A percentile compares a stretch with the other conserved stretches of the same genome.
These are phyloP conservation scores for Colletotrichum costaricense DNA, from an alignment of 2,329 filamentous ascomycete species.

Conservation along the genomic window DNA sequence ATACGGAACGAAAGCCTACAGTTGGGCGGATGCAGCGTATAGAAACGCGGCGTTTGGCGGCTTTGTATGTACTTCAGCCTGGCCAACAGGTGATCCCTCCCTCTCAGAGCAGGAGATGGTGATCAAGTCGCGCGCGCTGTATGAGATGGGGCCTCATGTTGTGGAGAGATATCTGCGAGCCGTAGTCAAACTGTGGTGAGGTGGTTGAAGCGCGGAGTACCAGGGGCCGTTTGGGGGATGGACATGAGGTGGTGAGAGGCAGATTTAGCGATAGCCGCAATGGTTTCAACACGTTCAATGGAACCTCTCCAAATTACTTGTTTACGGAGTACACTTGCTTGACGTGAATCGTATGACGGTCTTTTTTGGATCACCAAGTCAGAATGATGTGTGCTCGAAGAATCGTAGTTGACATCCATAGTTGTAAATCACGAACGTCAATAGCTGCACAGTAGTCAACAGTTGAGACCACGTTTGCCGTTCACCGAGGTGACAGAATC, in stretches of 20 bases:
- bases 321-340: not conserved
- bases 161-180: not conserved
- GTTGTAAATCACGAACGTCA: no score
- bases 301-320: not conserved
- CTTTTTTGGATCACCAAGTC: not conserved
- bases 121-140: not conserved
- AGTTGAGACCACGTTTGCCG: no score
- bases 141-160: not conserved
- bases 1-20: not conserved
- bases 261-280: slow-evolving; percentile 25
- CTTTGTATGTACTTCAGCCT: not conserved
- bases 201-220: not conserved
- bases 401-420: not conserved
- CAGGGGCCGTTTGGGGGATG: not conserved
- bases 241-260: slow-evolving; percentile 35
- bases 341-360: not conserved
- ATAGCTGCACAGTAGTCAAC: no score
- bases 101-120: not conserved
- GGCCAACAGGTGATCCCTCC: not conserved
- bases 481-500: no score
- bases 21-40: slow-evolving; percentile 16
- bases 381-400: not conserved
- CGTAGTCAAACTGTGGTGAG: not conserved
- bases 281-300: slow-evolving; percentile 26
- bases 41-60: not conserved